Conservation (phyloP, 768 basidiomycete genomes). For the Russula olivacea region DNA sequence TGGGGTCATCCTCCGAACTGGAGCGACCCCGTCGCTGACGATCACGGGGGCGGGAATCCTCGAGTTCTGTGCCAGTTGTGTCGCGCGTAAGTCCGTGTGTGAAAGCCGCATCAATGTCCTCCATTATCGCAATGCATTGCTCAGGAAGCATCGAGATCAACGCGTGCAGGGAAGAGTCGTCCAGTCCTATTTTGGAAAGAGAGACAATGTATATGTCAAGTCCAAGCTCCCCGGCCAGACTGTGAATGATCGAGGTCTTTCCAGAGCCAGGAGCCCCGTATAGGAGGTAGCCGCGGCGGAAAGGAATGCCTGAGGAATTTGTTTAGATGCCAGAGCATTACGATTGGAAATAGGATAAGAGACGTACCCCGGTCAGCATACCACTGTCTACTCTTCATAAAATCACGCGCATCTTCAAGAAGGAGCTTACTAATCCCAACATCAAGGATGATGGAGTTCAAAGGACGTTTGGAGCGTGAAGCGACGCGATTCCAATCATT, state of each 20-base stretch:
- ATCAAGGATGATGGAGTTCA: constrained; percentile 64
- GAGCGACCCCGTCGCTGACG: constrained; percentile 23
- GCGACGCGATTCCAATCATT: constrained; percentile 51
- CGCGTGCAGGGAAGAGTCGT: constrained; percentile 53
- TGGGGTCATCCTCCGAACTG: constrained; percentile 7
- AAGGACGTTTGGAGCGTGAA: constrained; percentile 56
- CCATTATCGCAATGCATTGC: constrained; percentile 71
- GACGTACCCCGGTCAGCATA: constrained; percentile 56
- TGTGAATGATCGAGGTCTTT: constrained; percentile 73
- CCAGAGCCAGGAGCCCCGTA: constrained; percentile 74
- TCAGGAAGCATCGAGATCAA: constrained; percentile 61
- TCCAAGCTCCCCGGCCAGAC: constrained; percentile 70
- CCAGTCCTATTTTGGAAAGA: constrained; percentile 55
- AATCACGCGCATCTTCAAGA: constrained; percentile 64
- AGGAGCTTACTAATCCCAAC: constrained; percentile 61
- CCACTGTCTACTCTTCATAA: constrained; percentile 63
- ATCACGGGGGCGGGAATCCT: constrained; percentile 32
- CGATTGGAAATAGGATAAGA: neutral
- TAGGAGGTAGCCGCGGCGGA: constrained; percentile 73
- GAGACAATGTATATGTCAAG: constrained; percentile 71
- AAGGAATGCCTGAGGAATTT: constrained; percentile 48
- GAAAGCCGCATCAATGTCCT: constrained; percentile 81
- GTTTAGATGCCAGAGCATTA: neutral
- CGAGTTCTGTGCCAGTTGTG: constrained; percentile 14
- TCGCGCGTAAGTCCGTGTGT: constrained; percentile 38